Evolutionary conservation across 2,329 filamentous ascomycete species (phyloP).

Genomic region (Colletotrichum chrysophilum): DNA sequence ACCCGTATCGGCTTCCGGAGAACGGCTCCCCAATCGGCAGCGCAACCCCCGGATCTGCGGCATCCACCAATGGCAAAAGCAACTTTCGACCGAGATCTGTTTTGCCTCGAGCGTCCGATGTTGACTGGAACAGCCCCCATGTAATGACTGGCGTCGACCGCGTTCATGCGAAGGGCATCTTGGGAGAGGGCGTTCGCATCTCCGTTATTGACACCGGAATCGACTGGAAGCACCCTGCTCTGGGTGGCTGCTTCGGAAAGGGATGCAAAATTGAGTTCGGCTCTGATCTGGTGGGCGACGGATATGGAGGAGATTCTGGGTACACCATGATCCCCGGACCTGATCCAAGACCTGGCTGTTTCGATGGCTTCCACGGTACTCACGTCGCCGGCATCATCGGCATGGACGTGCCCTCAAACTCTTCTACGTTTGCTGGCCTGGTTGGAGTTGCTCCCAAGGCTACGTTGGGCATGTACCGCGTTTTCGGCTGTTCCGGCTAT

Average conservation of each 20-base stretch:
- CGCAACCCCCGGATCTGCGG: not conserved
- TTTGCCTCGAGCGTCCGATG: not conserved
- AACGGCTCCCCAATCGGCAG: not conserved
- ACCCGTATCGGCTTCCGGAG: not conserved
- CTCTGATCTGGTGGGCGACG: slow-evolving; percentile 22
- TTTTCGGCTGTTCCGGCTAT: slow-evolving; percentile 23
- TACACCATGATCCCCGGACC: slow-evolving; percentile 12
- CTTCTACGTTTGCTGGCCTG: slow-evolving; percentile 12
- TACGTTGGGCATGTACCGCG: slow-evolving; percentile 26
- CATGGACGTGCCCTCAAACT: not conserved
- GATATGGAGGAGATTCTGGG: slow-evolving; percentile 10
- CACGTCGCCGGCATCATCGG: slow-evolving; percentile 27
- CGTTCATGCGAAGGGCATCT: slow-evolving; percentile 1
- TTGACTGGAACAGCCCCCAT: slow-evolving; percentile 7
- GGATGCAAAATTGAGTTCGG: slow-evolving; percentile 21
- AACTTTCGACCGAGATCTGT: not conserved
- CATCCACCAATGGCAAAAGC: not conserved
- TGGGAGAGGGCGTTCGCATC: slow-evolving; percentile 2
- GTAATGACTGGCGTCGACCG: slow-evolving; percentile 7
- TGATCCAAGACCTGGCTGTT: slow-evolving; percentile 25
- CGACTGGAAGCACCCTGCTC: slow-evolving; percentile 3
- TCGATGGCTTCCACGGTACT: slow-evolving; percentile 31
- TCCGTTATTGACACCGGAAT: slow-evolving; percentile 15
- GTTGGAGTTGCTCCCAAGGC: slow-evolving; percentile 29
- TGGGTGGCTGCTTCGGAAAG: slow-evolving; percentile 9